Percentiles rank a stretch among this genome's conserved stretches.
phyloP scores from a whole-genome alignment of 768 basidiomycete genomes.

The Chalciporus chontae region DNA sequence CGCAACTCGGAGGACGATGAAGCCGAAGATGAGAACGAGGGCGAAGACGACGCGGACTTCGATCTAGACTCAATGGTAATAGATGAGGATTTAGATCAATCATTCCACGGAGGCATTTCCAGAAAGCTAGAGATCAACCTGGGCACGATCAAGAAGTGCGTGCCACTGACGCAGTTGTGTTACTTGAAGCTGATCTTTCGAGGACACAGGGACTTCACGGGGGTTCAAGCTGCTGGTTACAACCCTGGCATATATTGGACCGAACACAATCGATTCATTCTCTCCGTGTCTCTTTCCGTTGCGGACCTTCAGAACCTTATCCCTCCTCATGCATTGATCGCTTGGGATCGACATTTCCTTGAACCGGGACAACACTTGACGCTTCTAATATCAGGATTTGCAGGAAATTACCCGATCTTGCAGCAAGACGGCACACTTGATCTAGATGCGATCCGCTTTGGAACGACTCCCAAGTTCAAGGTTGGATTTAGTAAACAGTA shows the following conservation, averaged over 20 bases:
- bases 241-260: constrained; percentile 57
- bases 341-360: constrained; percentile 69
- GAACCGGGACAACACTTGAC: constrained; percentile 55
- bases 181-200: too few relatives aligned
- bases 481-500: constrained; percentile 59
- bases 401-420: constrained; percentile 52
- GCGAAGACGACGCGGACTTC: constrained; percentile 33
- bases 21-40: constrained; percentile 34
- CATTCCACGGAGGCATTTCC: background rate
- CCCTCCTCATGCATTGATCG: constrained; percentile 63
- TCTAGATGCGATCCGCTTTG: constrained; percentile 32
- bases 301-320: constrained; percentile 49
- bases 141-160: background rate
- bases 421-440: constrained; percentile 40
- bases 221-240: constrained; percentile 53
- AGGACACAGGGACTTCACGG: constrained; percentile 50
- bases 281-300: constrained; percentile 57
- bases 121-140: background rate
- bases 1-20: constrained; percentile 38
- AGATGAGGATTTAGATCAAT: constrained; percentile 7
- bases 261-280: constrained; percentile 46
- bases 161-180: background rate
- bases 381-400: constrained; percentile 59
- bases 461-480: constrained; percentile 46
- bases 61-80: constrained; percentile 8